Base-by-base conservation (phyloP, 1,284 basidiomycete genomes). In the Cutaneotrichosporon cyanovorans region DNA sequence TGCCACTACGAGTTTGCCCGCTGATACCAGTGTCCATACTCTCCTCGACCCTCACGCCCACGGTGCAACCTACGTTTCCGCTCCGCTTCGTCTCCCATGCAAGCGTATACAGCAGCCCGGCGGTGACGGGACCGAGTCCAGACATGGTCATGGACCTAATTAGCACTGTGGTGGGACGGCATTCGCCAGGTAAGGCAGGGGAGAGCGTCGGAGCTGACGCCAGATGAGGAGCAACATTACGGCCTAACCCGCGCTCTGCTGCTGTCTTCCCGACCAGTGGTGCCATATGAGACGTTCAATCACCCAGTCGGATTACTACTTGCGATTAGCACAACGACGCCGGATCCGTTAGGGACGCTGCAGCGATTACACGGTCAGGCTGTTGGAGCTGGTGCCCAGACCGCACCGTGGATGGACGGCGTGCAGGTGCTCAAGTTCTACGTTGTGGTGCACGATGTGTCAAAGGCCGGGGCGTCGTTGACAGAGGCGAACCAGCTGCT, bases 221-320 rank as follows among this genome's bases (percentile, higher is more conserved):
- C 37, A 72, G 68, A 65, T 7, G 60, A 68, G 21, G 61, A 70
- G 38, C 62, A 61, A 25, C 70, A 69, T 37, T 73, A 73, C 48
- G 55, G 66, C 12, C 41, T 68, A 0, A 65, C 69, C 7, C 60
- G 69, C 15, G 68, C 68, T 9, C 51, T 72, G 4, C 45, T 73
- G 4, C 58, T 73, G 12, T 57, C 65, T 1, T 68, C 71, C 9
- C 51, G 69, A 14, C 68, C 66, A 2, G 44, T 69, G 2, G 57
- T 62, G 8, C 50, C 60, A n/a, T 64, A 72, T 40, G 70, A 72
- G 47, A 72, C 70, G 10, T 72, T 72, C 58, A 68, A 72, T 46
- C 68, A 72, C 48, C 69, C 71, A 16, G 66, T 68, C 23, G 68
- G 65, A 18, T 53, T 70, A 9, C 42, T 73, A 3, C 56, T 70